These are phyloP conservation scores for Annulohypoxylon truncatum DNA, from an alignment of 2,329 filamentous ascomycete species.

Conservation along the genomic window DNA sequence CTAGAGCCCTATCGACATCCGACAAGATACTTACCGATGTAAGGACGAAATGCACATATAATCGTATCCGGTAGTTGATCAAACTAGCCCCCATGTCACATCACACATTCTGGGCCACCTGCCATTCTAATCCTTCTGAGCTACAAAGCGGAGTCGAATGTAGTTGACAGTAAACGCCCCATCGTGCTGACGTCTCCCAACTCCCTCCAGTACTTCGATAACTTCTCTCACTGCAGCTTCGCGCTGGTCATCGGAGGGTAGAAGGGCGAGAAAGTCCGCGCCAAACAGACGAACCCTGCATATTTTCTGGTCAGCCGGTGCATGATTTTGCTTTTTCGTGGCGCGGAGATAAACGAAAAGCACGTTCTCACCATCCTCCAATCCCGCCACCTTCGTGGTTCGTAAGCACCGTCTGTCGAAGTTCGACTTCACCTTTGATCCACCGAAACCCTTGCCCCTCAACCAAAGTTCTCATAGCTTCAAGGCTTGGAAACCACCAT, in stretches of 20 bases:
- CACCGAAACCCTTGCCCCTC: slow-evolving; percentile 16
- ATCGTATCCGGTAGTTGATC: background rate
- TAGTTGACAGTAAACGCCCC: slow-evolving; percentile 20
- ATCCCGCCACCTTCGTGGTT: slow-evolving; percentile 10
- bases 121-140: slow-evolving; percentile 6
- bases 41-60: background rate
- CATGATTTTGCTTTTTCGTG: background rate
- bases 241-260: slow-evolving; percentile 1
- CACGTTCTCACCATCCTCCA: slow-evolving; percentile 11
- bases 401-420: slow-evolving; percentile 13
- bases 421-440: slow-evolving; percentile 16
- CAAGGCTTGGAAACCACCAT: slow-evolving; percentile 19
- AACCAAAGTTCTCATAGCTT: slow-evolving; percentile 13
- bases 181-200: slow-evolving; percentile 17
- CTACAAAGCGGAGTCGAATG: slow-evolving; percentile 16
- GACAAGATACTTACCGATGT: background rate
- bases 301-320: background rate
- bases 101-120: background rate
- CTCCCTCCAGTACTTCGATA: slow-evolving; percentile 11
- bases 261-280: slow-evolving; percentile 10
- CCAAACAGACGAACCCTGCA: slow-evolving; percentile 19
- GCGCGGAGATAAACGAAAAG: background rate
- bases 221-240: slow-evolving; percentile 12
- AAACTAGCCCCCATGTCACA: background rate
- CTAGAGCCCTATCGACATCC: background rate